Percentiles rank a stretch among this genome's conserved stretches.
Conservation (phyloP, 208 protist species). For the Polymyxa betae region DNA sequence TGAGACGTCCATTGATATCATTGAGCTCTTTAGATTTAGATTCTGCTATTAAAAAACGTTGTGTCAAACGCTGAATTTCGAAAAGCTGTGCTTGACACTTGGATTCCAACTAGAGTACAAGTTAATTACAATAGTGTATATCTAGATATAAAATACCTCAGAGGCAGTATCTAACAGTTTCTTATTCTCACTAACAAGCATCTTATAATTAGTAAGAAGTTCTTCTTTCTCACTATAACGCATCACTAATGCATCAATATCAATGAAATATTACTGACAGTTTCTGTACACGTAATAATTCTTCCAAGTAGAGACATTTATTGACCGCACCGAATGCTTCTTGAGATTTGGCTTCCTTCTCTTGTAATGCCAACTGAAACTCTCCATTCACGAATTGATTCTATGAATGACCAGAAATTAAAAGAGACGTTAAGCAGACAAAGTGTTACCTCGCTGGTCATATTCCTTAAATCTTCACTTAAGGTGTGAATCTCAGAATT, state of each 20-base stretch:
- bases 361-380: neutral
- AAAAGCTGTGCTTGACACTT: slow-evolving; percentile 8
- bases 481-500: slow-evolving; percentile 16
- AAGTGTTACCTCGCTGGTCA: neutral
- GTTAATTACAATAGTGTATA: neutral
- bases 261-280: neutral
- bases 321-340: neutral
- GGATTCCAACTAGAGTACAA: neutral
- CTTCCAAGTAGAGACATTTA: slow-evolving; percentile 10
- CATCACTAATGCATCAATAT: neutral
- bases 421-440: neutral
- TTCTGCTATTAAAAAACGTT: neutral
- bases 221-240: slow-evolving; percentile 26
- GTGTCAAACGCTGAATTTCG: neutral
- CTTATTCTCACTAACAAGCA: slow-evolving; percentile 19
- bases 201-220: neutral
- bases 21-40: slow-evolving; percentile 27
- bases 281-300: slow-evolving; percentile 40
- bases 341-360: slow-evolving; percentile 12
- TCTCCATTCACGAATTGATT: slow-evolving; percentile 53
- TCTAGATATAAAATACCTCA: neutral
- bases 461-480: slow-evolving; percentile 17
- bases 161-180: neutral
- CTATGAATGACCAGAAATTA: neutral
- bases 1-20: neutral